Conservation (phyloP, 176 grass and related monocot genomes). For the Juncus effusus region DNA sequence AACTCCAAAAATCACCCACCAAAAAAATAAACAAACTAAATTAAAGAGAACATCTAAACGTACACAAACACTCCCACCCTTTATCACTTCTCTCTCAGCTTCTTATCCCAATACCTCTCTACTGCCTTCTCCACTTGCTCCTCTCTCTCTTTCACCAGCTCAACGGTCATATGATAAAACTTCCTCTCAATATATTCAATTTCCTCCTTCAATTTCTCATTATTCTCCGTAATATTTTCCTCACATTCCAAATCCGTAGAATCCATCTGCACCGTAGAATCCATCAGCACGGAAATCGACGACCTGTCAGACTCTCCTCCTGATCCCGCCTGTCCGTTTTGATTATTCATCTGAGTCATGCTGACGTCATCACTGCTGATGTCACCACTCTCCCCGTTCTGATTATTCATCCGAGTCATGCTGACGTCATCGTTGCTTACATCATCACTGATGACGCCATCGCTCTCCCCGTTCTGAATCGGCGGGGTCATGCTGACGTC, state of each 20-base stretch:
- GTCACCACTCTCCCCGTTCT: neutral
- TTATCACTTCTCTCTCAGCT: too few species aligned
- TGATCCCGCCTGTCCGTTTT: neutral
- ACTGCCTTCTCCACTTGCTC: neutral
- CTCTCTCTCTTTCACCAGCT: neutral
- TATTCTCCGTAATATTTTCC: neutral
- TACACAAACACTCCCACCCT: too few species aligned
- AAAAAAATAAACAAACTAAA: too few species aligned
- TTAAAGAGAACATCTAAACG: too few species aligned
- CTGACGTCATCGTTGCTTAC: neutral
- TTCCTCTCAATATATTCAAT: slow-evolving; percentile 13
- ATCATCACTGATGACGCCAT: too few species aligned
- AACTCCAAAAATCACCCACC: too few species aligned
- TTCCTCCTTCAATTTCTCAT: slow-evolving; percentile 5
- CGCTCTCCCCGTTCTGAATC: neutral
- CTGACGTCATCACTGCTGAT: too few species aligned
- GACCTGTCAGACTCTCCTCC: neutral
- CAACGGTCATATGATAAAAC: neutral
- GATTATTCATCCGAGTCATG: neutral
- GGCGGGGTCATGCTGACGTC: neutral
- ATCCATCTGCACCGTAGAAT: neutral
- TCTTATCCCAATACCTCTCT: too few species aligned
- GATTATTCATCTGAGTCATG: neutral
- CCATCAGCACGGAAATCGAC: neutral
- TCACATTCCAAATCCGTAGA: too few species aligned